Conservation (phyloP, 345 rosid genomes). For the Lumnitzera littorea region DNA sequence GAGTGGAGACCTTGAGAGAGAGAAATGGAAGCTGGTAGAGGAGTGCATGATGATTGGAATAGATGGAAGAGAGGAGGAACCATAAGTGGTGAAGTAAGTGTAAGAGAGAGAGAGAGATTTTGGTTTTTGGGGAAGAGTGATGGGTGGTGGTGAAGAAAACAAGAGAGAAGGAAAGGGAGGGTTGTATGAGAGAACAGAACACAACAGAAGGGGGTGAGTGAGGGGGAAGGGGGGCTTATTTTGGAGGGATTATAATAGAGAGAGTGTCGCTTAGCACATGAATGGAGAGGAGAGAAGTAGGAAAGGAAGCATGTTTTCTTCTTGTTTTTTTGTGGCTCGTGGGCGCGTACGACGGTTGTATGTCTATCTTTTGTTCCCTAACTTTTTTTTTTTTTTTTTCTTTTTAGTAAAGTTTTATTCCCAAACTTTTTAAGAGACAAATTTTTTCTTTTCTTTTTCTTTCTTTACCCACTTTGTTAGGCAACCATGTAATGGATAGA, state of each 20-base stretch:
- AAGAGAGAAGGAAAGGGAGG: neutral
- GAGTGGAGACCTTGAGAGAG: slow-evolving; percentile 24
- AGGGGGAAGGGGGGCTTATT: neutral
- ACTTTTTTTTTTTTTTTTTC: too few relatives aligned
- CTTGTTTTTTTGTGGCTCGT: too few relatives aligned
- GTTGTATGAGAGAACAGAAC: neutral
- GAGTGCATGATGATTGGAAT: slow-evolving; percentile 27
- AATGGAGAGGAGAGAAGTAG: slow-evolving; percentile 5
- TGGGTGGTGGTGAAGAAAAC: neutral
- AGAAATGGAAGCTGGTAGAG: slow-evolving; percentile 21
- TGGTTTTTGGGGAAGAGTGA: neutral
- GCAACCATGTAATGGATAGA: too few relatives aligned
- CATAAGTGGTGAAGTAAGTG: slow-evolving; percentile 21
- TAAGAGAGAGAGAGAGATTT: slow-evolving; percentile 11
- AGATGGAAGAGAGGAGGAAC: slow-evolving; percentile 12
- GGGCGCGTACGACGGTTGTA: too few relatives aligned
- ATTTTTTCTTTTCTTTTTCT: too few relatives aligned
- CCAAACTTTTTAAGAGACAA: too few relatives aligned
- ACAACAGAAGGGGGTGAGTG: neutral
- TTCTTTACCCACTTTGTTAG: too few relatives aligned
- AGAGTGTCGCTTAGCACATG: slow-evolving; percentile 28
- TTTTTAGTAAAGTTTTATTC: too few relatives aligned
- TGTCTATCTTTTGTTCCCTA: too few relatives aligned
- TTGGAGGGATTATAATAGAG: slow-evolving; percentile 23
- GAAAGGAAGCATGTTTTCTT: neutral